Conservation (phyloP, 2,329 filamentous ascomycete species). For the Pseudocercospora fuligena region DNA sequence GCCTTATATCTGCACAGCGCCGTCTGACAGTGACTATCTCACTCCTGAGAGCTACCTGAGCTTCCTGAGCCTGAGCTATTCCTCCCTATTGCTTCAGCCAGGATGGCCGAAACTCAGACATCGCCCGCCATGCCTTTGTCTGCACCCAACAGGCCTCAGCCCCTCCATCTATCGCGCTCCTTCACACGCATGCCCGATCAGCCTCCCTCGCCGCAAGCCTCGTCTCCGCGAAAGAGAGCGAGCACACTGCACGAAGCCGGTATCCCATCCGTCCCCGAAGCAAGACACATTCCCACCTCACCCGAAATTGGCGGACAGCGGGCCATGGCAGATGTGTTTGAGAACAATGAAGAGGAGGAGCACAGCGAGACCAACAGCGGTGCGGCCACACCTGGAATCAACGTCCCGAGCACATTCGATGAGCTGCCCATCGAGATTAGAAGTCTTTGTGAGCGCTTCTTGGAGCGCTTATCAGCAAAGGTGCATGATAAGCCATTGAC, state of each 20-base stretch:
- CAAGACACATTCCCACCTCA: slow-evolving; percentile 44
- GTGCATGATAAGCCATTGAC: slow-evolving; percentile 82
- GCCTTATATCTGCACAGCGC: neutral
- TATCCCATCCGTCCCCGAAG: slow-evolving; percentile 50
- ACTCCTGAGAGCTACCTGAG: neutral
- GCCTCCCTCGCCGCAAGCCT: slow-evolving; percentile 37
- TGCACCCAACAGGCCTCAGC: slow-evolving; percentile 34
- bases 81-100: neutral
- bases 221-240: slow-evolving; percentile 48
- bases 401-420: slow-evolving; percentile 71
- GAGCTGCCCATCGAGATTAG: slow-evolving; percentile 93
- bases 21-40: neutral
- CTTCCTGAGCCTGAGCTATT: neutral
- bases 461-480: slow-evolving; percentile 86
- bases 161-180: slow-evolving; percentile 51
- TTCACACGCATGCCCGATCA: slow-evolving; percentile 53
- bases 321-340: slow-evolving; percentile 50
- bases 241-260: slow-evolving; percentile 52
- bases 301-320: slow-evolving; percentile 40
- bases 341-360: slow-evolving; percentile 43
- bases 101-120: slow-evolving; percentile 22
- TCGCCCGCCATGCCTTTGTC: slow-evolving; percentile 25
- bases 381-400: slow-evolving; percentile 35
- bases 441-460: slow-evolving; percentile 88
- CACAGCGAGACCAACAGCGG: slow-evolving; percentile 30